Base-by-base conservation (phyloP, 129 eudicot genomes). In the Mikania micrantha region DNA sequence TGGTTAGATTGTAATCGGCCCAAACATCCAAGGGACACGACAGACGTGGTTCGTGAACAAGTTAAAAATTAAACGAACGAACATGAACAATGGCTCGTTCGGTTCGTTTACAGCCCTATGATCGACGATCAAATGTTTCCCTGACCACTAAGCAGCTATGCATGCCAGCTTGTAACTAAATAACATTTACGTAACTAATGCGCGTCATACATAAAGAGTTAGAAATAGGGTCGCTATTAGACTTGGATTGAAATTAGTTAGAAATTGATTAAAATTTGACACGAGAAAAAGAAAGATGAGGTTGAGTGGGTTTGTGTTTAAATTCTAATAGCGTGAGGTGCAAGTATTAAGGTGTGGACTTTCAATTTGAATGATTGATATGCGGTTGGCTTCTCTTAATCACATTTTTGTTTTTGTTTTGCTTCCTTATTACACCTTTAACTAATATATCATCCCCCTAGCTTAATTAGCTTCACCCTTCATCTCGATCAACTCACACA, bases 341-440 rank as follows among this genome's bases (percentile, higher is more conserved):
- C 79, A 74, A 56, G 79, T 40, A 52, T 64, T 72, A 64, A 68
- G 29, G 70, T 57, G 42, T n/a, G 21, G 78, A 47, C 75, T 61
- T 70, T 49, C 60, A 28, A 28, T 61, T 68, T 65, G 72, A 78
- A 52, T 64, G 71, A 82, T 71, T 68, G 76, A n/a, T n/a, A 64
- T 60, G 63, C 67, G 67, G 79, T 75, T 83, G 67, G 66, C 81
- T 66, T 77, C 75, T 80, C 75, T 75, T 65, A 71, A 75, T 21
- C 70, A 69, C 27, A n/a, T 60, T 60, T 52, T 60, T 19, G 31
- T 24, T 47, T 72, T 64, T 64, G 31, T 64, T 64, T 87, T 87
- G 94, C 94, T 87, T 87, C 67, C 74, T 60, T 69, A 36, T 75
- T 73, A 87, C 88, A 78, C 68, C 85, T 80, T 77, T 84, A 84